These are phyloP conservation scores for Mayamaea pseudoterrestris DNA, from an alignment of 108 stramenopile genomes.

Conservation along the genomic window DNA sequence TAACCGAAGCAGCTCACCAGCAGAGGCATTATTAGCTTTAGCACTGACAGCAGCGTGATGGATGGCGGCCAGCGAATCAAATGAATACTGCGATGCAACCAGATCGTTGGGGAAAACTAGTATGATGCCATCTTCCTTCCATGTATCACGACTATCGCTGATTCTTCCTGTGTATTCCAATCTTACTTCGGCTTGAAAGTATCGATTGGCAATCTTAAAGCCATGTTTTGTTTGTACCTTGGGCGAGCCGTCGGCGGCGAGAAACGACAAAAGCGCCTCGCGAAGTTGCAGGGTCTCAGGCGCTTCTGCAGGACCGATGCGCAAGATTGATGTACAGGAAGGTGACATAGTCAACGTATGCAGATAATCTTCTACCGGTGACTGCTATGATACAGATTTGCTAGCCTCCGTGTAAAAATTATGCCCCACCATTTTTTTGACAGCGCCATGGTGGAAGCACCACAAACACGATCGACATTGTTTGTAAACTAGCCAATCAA, in stretches of 20 bases:
- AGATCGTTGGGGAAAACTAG: constrained; percentile 40
- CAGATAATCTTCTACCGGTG: no score
- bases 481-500: no score
- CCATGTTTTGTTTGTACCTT: neutral
- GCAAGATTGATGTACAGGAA: no score
- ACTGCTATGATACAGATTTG: no score
- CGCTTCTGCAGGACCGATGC: no score
- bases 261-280: no score
- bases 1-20: constrained; percentile 56
- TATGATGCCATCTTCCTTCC: constrained; percentile 70
- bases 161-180: constrained; percentile 7
- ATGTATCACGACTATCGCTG: neutral
- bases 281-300: no score
- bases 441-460: no score
- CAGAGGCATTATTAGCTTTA: constrained; percentile 2
- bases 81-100: constrained; percentile 20
- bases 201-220: constrained; percentile 26
- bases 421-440: no score
- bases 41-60: constrained; percentile 16
- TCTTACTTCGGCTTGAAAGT: constrained; percentile 21
- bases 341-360: no score
- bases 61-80: constrained; percentile 37
- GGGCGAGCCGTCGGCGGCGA: neutral
- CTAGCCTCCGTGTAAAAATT: no score
- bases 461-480: no score